Percentiles rank a stretch among this genome's conserved stretches.
phyloP scores from a whole-genome alignment of 2,329 filamentous ascomycete genomes.

The Lasiodiplodia theobromae region DNA sequence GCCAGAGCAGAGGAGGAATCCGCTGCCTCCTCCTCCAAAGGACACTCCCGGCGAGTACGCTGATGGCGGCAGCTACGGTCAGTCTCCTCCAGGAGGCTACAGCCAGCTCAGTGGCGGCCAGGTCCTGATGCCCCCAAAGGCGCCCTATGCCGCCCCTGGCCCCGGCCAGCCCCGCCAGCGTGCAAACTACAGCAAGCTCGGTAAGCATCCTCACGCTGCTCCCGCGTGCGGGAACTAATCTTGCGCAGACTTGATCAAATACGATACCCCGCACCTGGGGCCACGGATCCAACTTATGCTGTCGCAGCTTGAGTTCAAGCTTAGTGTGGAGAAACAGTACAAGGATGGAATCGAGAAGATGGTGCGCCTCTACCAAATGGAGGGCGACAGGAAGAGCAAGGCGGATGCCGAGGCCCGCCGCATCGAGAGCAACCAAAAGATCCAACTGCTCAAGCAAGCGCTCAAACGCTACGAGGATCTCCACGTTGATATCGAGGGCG shows the following conservation, averaged over 20 bases:
- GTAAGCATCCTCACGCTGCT: constrained; percentile 55
- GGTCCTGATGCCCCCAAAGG: constrained; percentile 80
- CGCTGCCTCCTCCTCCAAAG: constrained; percentile 72
- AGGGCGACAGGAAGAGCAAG: constrained; percentile 94
- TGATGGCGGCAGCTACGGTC: constrained; percentile 71
- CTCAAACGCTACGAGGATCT: constrained; percentile 97
- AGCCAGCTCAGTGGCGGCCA: constrained; percentile 69
- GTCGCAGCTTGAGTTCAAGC: constrained; percentile 97
- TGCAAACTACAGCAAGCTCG: constrained; percentile 93
- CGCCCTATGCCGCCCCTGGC: constrained; percentile 77
- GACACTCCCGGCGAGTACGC: constrained; percentile 63
- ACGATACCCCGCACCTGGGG: constrained; percentile 92
- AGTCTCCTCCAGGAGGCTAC: constrained; percentile 60
- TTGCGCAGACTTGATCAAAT: constrained; percentile 89
- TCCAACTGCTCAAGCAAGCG: constrained; percentile 92
- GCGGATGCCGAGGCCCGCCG: constrained; percentile 88
- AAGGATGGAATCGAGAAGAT: constrained; percentile 99
- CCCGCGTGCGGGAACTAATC: constrained; percentile 33
- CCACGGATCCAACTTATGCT: constrained; percentile 99
- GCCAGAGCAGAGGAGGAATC: constrained; percentile 46
- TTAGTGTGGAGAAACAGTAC: constrained; percentile 98
- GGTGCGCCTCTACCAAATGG: constrained; percentile 96
- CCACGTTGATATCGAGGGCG: constrained; percentile 86
- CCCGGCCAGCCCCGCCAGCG: constrained; percentile 73
- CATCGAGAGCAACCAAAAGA: constrained; percentile 97